Base-by-base conservation (phyloP, 2,329 filamentous ascomycete genomes). In the Phaeosphaeriaceae sp. region DNA sequence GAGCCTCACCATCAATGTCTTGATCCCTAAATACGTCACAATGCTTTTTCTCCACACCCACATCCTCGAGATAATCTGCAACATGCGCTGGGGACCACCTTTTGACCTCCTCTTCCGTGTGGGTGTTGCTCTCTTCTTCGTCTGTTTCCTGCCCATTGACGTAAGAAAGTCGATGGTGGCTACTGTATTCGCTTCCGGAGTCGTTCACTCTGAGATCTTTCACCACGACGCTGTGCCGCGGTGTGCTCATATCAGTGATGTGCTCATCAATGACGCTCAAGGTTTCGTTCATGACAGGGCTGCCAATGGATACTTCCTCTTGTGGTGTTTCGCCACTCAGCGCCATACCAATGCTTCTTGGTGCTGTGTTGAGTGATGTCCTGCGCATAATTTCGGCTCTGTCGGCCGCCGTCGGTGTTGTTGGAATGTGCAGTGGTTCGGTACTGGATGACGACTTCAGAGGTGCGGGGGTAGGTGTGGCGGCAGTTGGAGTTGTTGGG, bases 241-340 rank as follows among this genome's bases (percentile, higher is more conserved):
- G 83, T 5, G 81, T 84, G 68, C 80, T 83, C 76, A 97, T 83
- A 70, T 96, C 89, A 34, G 91, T 96, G 62, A 97, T 96, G 70
- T 97, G 93, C 74, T 97, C 93, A 71, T 97, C 88, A 64, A 97
- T 97, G 50, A 97, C 93, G 66, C 92, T 96, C 42, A 97, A 77
- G 0, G 93, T 97, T 72, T 97, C 92, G 70, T 92, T 92, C 79
- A 97, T 88, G 41, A 97, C 92, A 9, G 90, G 88, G 67, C 86
- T 89, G 45, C 86, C 83, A 60, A 71, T 85, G 38, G 58, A 52
- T 33, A 60, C 57, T 32, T 70, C 62, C 18, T 70, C 83, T 54
- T 39, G 83, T 26, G 59, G 58, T 20, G 55, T 46, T 20, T 72
- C 66, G 28, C 66, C 68, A 43, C 60, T 68, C 42, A 73, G 51